Evolutionary conservation across 2,329 filamentous ascomycete species (phyloP).

Genomic region (Capronia coronata): DNA sequence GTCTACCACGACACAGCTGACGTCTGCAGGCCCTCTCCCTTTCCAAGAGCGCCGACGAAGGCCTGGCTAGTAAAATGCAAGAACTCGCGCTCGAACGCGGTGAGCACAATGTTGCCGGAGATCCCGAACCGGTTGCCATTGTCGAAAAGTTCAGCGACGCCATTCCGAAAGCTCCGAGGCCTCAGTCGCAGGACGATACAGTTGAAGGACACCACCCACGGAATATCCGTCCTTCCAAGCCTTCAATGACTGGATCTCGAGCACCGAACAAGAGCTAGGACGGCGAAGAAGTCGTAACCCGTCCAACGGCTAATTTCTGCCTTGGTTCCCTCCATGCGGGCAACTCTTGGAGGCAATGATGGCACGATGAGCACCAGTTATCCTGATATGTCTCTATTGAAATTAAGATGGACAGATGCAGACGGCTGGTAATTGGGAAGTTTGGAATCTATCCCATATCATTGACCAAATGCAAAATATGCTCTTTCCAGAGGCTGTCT

Average conservation of each 20-base stretch:
- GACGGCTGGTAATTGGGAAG: no score
- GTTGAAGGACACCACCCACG: slow-evolving; percentile 22
- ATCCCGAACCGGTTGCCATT: slow-evolving; percentile 6
- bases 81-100: slow-evolving; percentile 50
- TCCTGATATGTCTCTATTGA: no score
- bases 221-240: slow-evolving; percentile 14
- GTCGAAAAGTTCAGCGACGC: slow-evolving; percentile 13
- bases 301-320: background rate
- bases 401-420: no score
- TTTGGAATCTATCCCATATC: background rate
- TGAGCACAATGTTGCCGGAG: slow-evolving; percentile 12
- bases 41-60: slow-evolving; percentile 29
- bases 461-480: slow-evolving; percentile 45
- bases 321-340: no score
- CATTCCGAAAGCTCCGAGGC: slow-evolving; percentile 11
- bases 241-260: background rate
- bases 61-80: slow-evolving; percentile 35
- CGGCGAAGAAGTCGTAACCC: background rate
- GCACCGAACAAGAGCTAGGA: background rate
- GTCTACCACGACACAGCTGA: background rate
- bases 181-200: slow-evolving; percentile 4
- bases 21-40: slow-evolving; percentile 12
- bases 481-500: slow-evolving; percentile 62
- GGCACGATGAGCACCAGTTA: no score
- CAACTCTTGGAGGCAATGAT: no score